Evolutionary conservation across 345 rosid genomes (phyloP), one percentile per base, ranked within the genome.

Genomic region (Luvunga scandens): DNA sequence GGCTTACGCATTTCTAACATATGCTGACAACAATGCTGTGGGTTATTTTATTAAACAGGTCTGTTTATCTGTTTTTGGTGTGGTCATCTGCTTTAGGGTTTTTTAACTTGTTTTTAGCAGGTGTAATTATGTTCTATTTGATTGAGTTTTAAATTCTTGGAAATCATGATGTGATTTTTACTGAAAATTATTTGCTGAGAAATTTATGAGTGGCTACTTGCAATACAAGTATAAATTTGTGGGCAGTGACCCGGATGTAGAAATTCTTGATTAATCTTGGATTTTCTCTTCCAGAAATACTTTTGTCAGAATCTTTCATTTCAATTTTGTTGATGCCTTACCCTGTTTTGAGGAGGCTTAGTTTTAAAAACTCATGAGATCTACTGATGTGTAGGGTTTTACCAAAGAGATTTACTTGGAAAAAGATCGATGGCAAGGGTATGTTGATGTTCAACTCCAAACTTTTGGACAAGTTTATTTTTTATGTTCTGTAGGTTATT

Each of bases 41-140:
- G 98, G 98, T 71, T 97, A 97, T 87, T 97, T 97, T 80, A 90
- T 89, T 86, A 94, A 97, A 85, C 98, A 97, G 97, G 98, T 93
- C 25, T 73, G 39, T 71, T 34, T 64, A 68, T 79, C 66, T 68
- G 42, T 64, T 18, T 66, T 14, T 73, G 22, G 33, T 79, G 60
- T 75, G n/a, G 63, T 63, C 71, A 45, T 45, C 67, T 66, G 39
- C 62, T 69, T 21, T n/a, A 45, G 57, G 60, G 48, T 60, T 53
- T 59, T 59, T 5, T 66, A 77, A 69, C 62, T 59, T 80, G 57
- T 22, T 77, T 60, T 60, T 53, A 34, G 45, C 63, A 66, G 14
- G 66, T 28, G 24, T 66, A 65, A 45, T 64, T 75, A 30, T 73
- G 39, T 77, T 33, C 27, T 70, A 33, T 61, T 38, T 61, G 60